These are phyloP conservation scores for Anisodus acutangulus DNA, from an alignment of 257 asterid genomes.

Conservation along the genomic window DNA sequence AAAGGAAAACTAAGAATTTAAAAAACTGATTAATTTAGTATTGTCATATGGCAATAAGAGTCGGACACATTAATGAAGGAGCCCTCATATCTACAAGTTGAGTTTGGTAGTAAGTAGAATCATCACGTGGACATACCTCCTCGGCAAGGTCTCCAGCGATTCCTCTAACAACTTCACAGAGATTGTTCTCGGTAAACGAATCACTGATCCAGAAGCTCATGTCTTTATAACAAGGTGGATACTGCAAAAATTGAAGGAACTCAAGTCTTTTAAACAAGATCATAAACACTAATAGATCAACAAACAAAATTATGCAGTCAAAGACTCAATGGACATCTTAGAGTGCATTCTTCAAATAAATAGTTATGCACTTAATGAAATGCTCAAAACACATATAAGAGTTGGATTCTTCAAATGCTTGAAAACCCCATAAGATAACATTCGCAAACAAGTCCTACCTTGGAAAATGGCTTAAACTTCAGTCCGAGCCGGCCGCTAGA, in stretches of 20 bases:
- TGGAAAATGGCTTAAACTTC: conserved; percentile 87
- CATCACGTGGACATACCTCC: conserved; percentile 59
- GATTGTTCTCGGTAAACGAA: conserved; percentile 81
- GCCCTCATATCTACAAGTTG: too few species aligned
- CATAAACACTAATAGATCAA: background rate
- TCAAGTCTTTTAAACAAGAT: conserved; percentile 26
- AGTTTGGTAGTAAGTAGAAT: background rate
- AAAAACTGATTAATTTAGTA: too few species aligned
- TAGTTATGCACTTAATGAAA: conserved; percentile 14
- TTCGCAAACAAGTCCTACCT: conserved; percentile 51
- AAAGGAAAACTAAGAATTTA: too few species aligned
- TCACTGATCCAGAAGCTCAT: conserved; percentile 94
- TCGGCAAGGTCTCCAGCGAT: conserved; percentile 90
- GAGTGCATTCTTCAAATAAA: conserved; percentile 1
- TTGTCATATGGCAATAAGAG: too few species aligned
- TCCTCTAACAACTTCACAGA: conserved; percentile 88
- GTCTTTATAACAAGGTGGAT: conserved; percentile 91
- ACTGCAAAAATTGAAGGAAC: conserved; percentile 54
- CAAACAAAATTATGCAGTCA: background rate
- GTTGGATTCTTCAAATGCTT: background rate
- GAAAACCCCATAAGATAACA: background rate
- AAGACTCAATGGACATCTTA: background rate
- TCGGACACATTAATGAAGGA: background rate
- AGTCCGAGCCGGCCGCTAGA: conserved; percentile 79
- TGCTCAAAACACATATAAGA: background rate